Evolutionary conservation across 352 stramenopile species (phyloP), one percentile per base, ranked within the genome.

Genomic region (Globisporangium megalacanthum): DNA sequence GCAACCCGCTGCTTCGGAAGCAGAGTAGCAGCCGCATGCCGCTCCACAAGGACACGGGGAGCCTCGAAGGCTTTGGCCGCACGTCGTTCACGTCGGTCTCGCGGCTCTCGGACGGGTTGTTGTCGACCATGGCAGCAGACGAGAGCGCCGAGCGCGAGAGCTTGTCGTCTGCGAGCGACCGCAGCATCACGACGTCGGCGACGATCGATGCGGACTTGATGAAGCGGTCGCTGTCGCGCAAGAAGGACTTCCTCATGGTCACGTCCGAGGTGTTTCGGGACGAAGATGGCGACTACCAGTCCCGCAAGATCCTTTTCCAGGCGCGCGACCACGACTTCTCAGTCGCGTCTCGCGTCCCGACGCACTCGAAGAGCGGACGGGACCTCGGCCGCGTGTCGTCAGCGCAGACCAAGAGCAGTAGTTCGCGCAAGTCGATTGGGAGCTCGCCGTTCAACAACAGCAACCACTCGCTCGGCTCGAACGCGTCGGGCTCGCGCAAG

Each of bases 241-340:
- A 94, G 57, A 92, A 94, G 41, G 87, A 96, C 59, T 96, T 96
- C 49, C 66, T 96, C 46, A 96, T 96, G 87, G 84, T 96, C 25
- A 96, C 85, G 14, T 92, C 83, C 0, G 83, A 95, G 52, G 86
- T 95, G n/a, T 94, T 95, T 45, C 83, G 83, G 52, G 75, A 88
- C 54, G 77, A 94, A 62, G 81, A 82, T 9, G 86, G 86, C 19
- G 86, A 91, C 65, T 94, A 89, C 54, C 86, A 95, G 58, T 83
- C 79, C 29, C 81, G 86, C n/a, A 95, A 95, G 58, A 89, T 95
- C 65, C 65, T 95, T 3, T 95, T 95, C 56, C 86, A 95, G 54
- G 83, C 86, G 17, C 75, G 72, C n/a, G 77, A 89, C 46, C 77
- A 95, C 48, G 83, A 95, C 48, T 95, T 95, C 41, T 92, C 81